These are phyloP conservation scores for Pyricularia grisea DNA, from an alignment of 2,329 filamentous ascomycete species.

Conservation along the genomic window DNA sequence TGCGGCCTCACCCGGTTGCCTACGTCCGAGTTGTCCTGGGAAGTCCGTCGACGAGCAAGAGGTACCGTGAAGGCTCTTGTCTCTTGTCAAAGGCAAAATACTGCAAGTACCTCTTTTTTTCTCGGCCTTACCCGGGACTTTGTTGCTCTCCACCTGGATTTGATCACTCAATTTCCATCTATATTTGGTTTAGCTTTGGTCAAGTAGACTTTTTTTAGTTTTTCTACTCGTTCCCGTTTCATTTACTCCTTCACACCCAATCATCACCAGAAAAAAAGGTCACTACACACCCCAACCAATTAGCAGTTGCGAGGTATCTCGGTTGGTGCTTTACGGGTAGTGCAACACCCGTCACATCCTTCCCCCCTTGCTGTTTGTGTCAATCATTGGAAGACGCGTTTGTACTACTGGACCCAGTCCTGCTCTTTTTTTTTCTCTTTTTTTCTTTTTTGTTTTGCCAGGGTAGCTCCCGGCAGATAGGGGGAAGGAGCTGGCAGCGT, in stretches of 20 bases:
- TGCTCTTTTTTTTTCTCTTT: not conserved
- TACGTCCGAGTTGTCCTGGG: not conserved
- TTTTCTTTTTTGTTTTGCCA: not conserved
- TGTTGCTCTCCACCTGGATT: not conserved
- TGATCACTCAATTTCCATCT: not conserved
- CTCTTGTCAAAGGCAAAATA: not conserved
- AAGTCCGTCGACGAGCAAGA: not conserved
- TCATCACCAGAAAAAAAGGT: not conserved
- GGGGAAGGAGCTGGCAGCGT: not conserved
- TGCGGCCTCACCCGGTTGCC: not conserved
- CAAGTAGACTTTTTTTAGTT: not conserved
- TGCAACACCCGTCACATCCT: not conserved
- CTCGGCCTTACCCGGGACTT: not conserved
- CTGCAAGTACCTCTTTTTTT: not conserved
- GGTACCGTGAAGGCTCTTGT: not conserved
- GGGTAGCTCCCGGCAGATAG: not conserved
- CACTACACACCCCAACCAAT: not conserved
- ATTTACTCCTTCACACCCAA: not conserved
- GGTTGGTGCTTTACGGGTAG: not conserved
- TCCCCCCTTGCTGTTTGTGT: not conserved
- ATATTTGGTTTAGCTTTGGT: not conserved
- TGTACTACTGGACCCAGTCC: not conserved
- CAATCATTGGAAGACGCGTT: not conserved
- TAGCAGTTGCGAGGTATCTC: not conserved
- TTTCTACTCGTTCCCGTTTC: not conserved